phyloP scores from a whole-genome alignment of 2,329 filamentous ascomycete genomes.

The Magnaporthales sp. region DNA sequence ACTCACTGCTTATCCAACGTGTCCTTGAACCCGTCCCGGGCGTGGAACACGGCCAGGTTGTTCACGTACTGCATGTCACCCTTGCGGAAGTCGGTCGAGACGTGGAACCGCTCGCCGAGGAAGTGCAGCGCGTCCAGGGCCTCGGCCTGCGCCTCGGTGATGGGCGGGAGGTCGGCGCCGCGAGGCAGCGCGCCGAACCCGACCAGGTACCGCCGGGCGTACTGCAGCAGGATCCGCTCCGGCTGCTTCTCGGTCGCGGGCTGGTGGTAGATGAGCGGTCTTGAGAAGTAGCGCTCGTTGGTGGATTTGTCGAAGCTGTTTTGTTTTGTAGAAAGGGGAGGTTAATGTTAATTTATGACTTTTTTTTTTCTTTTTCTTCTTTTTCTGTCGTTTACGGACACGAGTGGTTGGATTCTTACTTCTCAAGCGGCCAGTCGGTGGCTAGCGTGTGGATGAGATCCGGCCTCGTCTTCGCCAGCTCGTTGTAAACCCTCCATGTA shows the following conservation, averaged over 20 bases:
- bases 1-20: slow-evolving; percentile 33
- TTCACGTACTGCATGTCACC: slow-evolving; percentile 48
- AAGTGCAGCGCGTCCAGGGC: slow-evolving; percentile 43
- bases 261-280: slow-evolving; percentile 49
- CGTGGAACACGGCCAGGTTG: slow-evolving; percentile 45
- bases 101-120: slow-evolving; percentile 34
- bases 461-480: slow-evolving; percentile 47
- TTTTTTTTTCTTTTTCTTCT: background rate
- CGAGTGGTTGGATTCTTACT: slow-evolving; percentile 20
- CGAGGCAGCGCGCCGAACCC: slow-evolving; percentile 47
- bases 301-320: slow-evolving; percentile 40
- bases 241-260: slow-evolving; percentile 33
- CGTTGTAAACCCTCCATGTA: slow-evolving; percentile 53
- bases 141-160: slow-evolving; percentile 43
- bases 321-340: slow-evolving; percentile 12
- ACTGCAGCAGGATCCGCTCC: slow-evolving; percentile 50
- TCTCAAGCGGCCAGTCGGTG: slow-evolving; percentile 39
- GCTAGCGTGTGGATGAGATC: slow-evolving; percentile 50
- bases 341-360: no score
- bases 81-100: slow-evolving; percentile 35
- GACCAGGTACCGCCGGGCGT: slow-evolving; percentile 49
- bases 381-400: background rate
- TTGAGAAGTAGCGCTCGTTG: slow-evolving; percentile 30
- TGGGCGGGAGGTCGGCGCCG: slow-evolving; percentile 43
- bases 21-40: slow-evolving; percentile 39